A percentile compares a stretch with the other conserved stretches of the same genome.
Evolutionary conservation across 139 green algal genomes (phyloP).

Genomic region (Chlamydomonas sphaeroides): DNA sequence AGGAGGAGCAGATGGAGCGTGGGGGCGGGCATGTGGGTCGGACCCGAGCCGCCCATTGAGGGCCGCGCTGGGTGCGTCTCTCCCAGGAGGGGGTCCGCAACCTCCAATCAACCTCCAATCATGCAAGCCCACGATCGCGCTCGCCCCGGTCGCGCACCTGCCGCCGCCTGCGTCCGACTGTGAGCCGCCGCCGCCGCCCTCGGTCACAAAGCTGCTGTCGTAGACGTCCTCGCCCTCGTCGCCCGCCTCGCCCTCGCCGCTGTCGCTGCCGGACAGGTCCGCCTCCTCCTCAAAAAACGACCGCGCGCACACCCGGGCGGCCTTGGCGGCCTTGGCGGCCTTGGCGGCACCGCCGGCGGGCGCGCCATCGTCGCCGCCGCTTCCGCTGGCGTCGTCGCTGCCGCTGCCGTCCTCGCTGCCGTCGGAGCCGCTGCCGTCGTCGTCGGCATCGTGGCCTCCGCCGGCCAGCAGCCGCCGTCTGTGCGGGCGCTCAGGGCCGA

Average conservation of each 20-base stretch:
- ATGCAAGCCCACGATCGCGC: too few relatives aligned
- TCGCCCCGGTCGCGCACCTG: neutral
- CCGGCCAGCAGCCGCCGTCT: too few relatives aligned
- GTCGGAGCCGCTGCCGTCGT: too few relatives aligned
- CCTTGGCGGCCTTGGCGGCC: too few relatives aligned
- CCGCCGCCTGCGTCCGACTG: neutral
- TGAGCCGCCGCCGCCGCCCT: neutral
- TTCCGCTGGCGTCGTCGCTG: neutral
- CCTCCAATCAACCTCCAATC: too few relatives aligned
- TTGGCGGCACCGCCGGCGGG: too few relatives aligned
- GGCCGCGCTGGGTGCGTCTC: too few relatives aligned
- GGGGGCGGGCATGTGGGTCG: too few relatives aligned
- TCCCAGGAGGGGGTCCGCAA: too few relatives aligned
- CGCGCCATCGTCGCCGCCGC: neutral
- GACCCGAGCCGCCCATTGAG: neutral
- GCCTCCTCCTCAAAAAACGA: conserved; percentile 28
- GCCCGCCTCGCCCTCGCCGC: conserved; percentile 6
- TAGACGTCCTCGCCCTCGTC: conserved; percentile 29
- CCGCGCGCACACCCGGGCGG: neutral
- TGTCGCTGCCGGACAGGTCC: conserved; percentile 15
- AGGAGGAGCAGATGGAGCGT: too few relatives aligned
- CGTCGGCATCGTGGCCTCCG: neutral
- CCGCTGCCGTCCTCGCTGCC: neutral
- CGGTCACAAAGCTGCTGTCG: conserved; percentile 38
- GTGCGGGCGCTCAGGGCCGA: too few relatives aligned